Conservation (phyloP, 2,329 filamentous ascomycete genomes). For the Pyricularia pennisetigena region DNA sequence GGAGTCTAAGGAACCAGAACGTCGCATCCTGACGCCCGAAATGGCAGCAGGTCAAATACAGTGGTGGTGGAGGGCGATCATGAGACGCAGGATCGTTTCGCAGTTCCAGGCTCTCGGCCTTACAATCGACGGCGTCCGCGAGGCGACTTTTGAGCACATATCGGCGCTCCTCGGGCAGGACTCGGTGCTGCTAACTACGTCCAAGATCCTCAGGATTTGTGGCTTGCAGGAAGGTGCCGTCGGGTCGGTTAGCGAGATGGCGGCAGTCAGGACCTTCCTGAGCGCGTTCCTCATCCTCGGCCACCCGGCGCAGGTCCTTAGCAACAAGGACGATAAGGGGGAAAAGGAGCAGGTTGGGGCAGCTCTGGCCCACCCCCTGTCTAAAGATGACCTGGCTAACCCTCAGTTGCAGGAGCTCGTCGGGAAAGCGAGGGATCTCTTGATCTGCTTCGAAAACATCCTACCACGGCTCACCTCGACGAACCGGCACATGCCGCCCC, state of each 20-base stretch:
- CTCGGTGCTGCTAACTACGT: constrained; percentile 54
- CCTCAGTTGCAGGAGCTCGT: constrained; percentile 62
- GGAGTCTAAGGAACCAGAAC: constrained; percentile 27
- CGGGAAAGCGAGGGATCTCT: constrained; percentile 64
- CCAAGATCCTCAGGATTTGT: constrained; percentile 58
- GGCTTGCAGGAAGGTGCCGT: constrained; percentile 56
- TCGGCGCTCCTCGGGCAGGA: constrained; percentile 58
- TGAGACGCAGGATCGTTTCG: constrained; percentile 49
- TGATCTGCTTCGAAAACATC: constrained; percentile 69
- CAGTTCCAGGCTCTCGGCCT: constrained; percentile 58
- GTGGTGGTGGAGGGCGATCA: constrained; percentile 55
- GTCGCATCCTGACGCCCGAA: constrained; percentile 40
- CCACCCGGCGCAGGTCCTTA: constrained; percentile 69
- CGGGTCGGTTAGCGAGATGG: constrained; percentile 57
- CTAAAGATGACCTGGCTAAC: constrained; percentile 45
- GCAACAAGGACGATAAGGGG: constrained; percentile 51
- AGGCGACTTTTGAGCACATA: constrained; percentile 66
- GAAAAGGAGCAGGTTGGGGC: constrained; percentile 47
- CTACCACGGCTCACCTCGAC: constrained; percentile 53
- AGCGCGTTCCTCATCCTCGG: constrained; percentile 73
- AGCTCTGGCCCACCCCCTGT: constrained; percentile 30
- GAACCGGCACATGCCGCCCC: constrained; percentile 59
- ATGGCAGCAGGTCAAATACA: constrained; percentile 59
- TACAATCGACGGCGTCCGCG: constrained; percentile 59
- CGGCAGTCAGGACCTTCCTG: constrained; percentile 64